Percentiles rank a stretch among this genome's conserved stretches.
Conservation (phyloP, 805 yeast species). For the Candida orba region DNA sequence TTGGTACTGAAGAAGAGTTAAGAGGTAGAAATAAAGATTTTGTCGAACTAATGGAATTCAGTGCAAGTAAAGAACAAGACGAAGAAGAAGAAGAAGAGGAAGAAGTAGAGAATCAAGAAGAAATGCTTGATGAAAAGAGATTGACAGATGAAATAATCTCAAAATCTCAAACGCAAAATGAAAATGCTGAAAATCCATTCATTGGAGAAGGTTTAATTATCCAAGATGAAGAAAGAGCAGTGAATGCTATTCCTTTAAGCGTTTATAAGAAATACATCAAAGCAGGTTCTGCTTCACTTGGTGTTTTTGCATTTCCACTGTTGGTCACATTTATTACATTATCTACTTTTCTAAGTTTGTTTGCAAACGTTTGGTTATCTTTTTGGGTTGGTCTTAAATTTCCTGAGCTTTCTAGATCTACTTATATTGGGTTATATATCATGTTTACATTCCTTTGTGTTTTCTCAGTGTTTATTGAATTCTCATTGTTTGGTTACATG, state of each 20-base stretch:
- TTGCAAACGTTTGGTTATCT: slow-evolving; percentile 68
- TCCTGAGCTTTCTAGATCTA: slow-evolving; percentile 32
- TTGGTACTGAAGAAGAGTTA: slow-evolving; percentile 56
- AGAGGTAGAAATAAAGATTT: slow-evolving; percentile 37
- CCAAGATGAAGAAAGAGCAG: slow-evolving; percentile 30
- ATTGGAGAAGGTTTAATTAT: slow-evolving; percentile 12
- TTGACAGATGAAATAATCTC: not conserved
- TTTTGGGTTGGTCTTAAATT: slow-evolving; percentile 64
- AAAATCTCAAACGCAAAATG: not conserved
- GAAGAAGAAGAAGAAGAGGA: not conserved
- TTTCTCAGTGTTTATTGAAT: slow-evolving; percentile 33
- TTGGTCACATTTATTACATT: slow-evolving; percentile 11
- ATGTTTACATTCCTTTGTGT: slow-evolving; percentile 45
- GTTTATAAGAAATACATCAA: slow-evolving; percentile 29
- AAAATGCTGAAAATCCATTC: not conserved
- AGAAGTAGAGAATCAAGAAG: too few species aligned
- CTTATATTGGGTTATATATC: slow-evolving; percentile 61
- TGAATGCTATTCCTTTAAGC: slow-evolving; percentile 28
- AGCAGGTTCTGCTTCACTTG: slow-evolving; percentile 36
- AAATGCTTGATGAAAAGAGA: too few species aligned
- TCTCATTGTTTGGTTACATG: slow-evolving; percentile 18
- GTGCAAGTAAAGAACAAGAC: not conserved
- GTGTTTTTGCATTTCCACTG: slow-evolving; percentile 21
- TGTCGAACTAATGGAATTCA: slow-evolving; percentile 39
- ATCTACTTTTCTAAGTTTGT: slow-evolving; percentile 47